Percentiles rank a stretch among this genome's conserved stretches.
Evolutionary conservation across 2,329 filamentous ascomycete species (phyloP).

Genomic region (Beauveria pseudobassiana): DNA sequence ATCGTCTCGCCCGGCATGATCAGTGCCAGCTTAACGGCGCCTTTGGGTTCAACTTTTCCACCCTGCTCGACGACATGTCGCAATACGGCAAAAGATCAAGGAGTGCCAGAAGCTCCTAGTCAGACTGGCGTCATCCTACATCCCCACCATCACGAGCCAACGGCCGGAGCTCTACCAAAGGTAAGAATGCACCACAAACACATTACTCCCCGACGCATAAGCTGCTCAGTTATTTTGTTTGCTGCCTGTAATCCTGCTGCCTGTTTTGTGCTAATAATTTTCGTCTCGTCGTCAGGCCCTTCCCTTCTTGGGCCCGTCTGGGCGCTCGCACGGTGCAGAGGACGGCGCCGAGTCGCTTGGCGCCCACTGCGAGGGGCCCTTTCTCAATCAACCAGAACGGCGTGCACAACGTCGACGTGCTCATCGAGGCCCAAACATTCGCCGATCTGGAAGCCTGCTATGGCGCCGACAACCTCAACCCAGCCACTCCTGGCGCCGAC

Average conservation of each 20-base stretch:
- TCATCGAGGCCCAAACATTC: slow-evolving; percentile 57
- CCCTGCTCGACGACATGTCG: slow-evolving; percentile 58
- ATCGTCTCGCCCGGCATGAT: slow-evolving; percentile 83
- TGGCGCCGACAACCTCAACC: slow-evolving; percentile 58
- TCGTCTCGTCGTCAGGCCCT: slow-evolving; percentile 44
- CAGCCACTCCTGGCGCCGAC: slow-evolving; percentile 26
- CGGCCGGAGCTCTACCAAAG: slow-evolving; percentile 72
- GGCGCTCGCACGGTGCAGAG: slow-evolving; percentile 46
- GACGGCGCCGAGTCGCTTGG: slow-evolving; percentile 82
- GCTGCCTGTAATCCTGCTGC: neutral
- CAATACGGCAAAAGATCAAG: slow-evolving; percentile 66
- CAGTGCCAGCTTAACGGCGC: slow-evolving; percentile 86
- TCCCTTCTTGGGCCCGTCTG: slow-evolving; percentile 69
- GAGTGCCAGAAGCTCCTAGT: slow-evolving; percentile 65
- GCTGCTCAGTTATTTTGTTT: neutral
- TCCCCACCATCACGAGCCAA: slow-evolving; percentile 80
- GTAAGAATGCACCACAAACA: slow-evolving; percentile 29
- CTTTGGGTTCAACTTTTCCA: slow-evolving; percentile 88
- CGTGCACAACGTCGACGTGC: slow-evolving; percentile 69
- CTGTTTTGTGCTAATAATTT: neutral
- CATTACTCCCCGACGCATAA: neutral
- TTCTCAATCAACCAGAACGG: slow-evolving; percentile 76
- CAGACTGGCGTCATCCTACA: slow-evolving; percentile 74
- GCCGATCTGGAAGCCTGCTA: slow-evolving; percentile 64
- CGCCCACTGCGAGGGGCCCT: slow-evolving; percentile 86